A percentile compares a stretch with the other conserved stretches of the same genome.
Conservation (phyloP, 768 basidiomycete species). For the Lactifluus subvellereus region DNA sequence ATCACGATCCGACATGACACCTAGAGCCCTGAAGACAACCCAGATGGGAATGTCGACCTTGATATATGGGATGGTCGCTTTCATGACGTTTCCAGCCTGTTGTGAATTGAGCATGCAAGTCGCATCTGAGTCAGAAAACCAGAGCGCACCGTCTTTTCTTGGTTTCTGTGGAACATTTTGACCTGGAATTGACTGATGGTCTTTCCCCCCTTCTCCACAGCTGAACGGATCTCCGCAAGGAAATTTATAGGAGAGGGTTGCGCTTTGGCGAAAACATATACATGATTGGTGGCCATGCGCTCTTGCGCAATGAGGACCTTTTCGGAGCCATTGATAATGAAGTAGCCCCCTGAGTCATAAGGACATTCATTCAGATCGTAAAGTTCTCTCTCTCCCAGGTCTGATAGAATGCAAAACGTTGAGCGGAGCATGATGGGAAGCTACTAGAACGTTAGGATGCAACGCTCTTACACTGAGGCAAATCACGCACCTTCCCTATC, state of each 20-base stretch:
- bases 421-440: conserved; percentile 98
- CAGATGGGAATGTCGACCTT: conserved; percentile 98
- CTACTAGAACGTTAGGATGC: conserved; percentile 36
- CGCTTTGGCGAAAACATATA: conserved; percentile 97
- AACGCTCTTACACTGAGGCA: not conserved
- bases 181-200: conserved; percentile 97
- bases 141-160: conserved; percentile 75
- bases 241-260: conserved; percentile 95
- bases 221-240: conserved; percentile 94
- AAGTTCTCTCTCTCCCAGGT: conserved; percentile 69
- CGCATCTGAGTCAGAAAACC: not conserved
- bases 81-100: conserved; percentile 87
- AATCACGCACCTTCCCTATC: conserved; percentile 77
- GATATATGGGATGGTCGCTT: conserved; percentile 96
- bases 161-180: conserved; percentile 90
- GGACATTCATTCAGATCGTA: conserved; percentile 97
- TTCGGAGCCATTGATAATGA: conserved; percentile 99
- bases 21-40: conserved; percentile 97
- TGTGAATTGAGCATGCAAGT: conserved; percentile 16
- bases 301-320: conserved; percentile 99
- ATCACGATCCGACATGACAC: conserved; percentile 95
- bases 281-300: conserved; percentile 98
- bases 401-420: conserved; percentile 87
- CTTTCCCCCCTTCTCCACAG: conserved; percentile 97
- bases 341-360: conserved; percentile 98